Conservation (phyloP, 2,329 filamentous ascomycete species). For the Colletotrichum chrysophilum region DNA sequence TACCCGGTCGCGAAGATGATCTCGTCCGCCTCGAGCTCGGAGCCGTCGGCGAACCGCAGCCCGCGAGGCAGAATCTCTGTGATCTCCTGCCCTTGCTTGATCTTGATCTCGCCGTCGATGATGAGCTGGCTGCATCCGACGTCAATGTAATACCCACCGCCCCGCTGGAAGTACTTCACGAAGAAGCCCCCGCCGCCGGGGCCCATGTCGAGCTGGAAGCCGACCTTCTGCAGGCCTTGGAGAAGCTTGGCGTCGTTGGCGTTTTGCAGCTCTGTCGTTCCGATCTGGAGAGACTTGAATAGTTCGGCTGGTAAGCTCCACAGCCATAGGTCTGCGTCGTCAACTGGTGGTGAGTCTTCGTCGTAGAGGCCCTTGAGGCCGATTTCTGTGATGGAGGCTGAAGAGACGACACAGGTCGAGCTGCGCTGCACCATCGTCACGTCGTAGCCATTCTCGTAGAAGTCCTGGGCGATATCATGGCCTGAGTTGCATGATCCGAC, state of each 20-base stretch:
- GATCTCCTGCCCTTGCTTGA: conserved; percentile 59
- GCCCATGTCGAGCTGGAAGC: conserved; percentile 66
- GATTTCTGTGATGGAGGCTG: conserved; percentile 56
- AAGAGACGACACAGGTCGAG: conserved; percentile 68
- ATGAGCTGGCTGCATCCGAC: conserved; percentile 31
- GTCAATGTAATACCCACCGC: conserved; percentile 33
- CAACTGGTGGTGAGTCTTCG: conserved; percentile 62
- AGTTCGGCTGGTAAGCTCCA: conserved; percentile 65
- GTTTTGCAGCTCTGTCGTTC: conserved; percentile 36
- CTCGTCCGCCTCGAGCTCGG: conserved; percentile 36
- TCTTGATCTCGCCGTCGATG: conserved; percentile 34
- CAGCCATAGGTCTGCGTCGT: conserved; percentile 69
- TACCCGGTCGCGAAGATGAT: conserved; percentile 55
- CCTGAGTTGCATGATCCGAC: conserved; percentile 73
- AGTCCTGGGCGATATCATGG: conserved; percentile 74
- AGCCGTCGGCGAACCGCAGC: conserved; percentile 45
- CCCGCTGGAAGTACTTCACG: conserved; percentile 38
- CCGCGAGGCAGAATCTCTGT: conserved; percentile 51
- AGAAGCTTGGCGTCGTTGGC: conserved; percentile 45
- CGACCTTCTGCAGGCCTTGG: conserved; percentile 54
- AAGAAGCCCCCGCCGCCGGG: conserved; percentile 54
- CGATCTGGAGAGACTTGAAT: conserved; percentile 64
- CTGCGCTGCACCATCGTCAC: conserved; percentile 76
- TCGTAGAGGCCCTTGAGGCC: conserved; percentile 56
- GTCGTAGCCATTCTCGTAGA: conserved; percentile 68